A percentile compares a stretch with the other conserved stretches of the same genome.
Evolutionary conservation across 345 rosid genomes (phyloP).

Genomic region (Brassica rapa): DNA sequence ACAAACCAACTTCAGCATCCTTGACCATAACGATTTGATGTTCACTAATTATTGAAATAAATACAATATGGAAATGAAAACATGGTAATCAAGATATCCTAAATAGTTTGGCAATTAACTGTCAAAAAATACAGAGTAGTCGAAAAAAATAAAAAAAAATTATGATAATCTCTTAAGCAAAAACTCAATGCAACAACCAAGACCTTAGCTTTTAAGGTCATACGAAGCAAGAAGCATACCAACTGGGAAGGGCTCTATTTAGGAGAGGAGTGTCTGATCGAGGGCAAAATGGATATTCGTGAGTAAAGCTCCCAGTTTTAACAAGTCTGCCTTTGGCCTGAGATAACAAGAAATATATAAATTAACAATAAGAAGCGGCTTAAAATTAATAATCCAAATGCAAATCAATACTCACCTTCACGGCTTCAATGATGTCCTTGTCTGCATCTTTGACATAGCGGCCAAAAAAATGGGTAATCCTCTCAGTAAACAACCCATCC

Average conservation of each 20-base stretch:
- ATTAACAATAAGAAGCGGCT: too few species aligned
- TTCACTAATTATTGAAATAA: not conserved
- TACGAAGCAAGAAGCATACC: slow-evolving; percentile 51
- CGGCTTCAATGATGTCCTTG: slow-evolving; percentile 76
- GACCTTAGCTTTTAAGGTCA: slow-evolving; percentile 10
- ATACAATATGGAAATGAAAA: slow-evolving; percentile 12
- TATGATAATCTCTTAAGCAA: not conserved
- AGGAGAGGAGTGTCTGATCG: slow-evolving; percentile 96
- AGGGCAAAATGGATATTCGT: slow-evolving; percentile 86
- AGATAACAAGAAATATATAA: slow-evolving; percentile 9
- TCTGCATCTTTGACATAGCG: slow-evolving; percentile 89
- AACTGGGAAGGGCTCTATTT: slow-evolving; percentile 91
- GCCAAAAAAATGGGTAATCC: slow-evolving; percentile 71
- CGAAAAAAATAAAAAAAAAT: too few species aligned
- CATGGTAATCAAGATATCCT: not conserved
- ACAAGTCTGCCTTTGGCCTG: slow-evolving; percentile 95
- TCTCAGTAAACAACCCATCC: slow-evolving; percentile 83
- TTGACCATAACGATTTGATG: not conserved
- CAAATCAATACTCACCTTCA: slow-evolving; percentile 59
- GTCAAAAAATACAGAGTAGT: too few species aligned
- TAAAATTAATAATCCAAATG: not conserved
- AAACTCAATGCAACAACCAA: slow-evolving; percentile 15
- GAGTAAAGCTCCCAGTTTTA: slow-evolving; percentile 76
- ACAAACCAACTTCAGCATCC: slow-evolving; percentile 19
- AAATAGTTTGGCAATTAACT: too few species aligned